Base-by-base conservation (phyloP, 345 rosid genomes). In the Corchorus olitorius region DNA sequence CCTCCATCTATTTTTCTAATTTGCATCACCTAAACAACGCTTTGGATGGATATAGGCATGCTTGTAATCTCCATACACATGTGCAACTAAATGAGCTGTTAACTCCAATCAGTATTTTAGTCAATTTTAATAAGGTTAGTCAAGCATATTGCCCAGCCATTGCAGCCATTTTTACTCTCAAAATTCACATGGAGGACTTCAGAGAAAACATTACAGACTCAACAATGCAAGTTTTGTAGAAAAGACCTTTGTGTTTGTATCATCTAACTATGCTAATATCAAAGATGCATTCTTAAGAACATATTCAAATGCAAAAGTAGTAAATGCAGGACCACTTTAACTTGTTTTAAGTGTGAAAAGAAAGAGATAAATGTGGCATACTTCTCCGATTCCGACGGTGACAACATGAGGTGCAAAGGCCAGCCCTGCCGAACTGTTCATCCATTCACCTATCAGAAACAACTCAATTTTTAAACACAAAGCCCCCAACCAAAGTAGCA, bases 321-420 rank as follows among this genome's bases (percentile, higher is more conserved):
- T 15, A 79, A 75, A 10, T 68, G 19, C 73, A 65, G 63, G 6
- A 55, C 12, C 73, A 11, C n/a, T 13, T 50, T 41, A 43, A 46
- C 19, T 13, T 45, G 20, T 35, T 16, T 53, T 71, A 35, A 67
- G 53, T 72, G 78, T 15, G 19, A 14, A 5, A 69, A 9, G 43
- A 74, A 67, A 22, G 48, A 46, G 33, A 78, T 50, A 34, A 39
- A 75, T 63, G 73, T 7, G 52, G 34, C 70, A 60, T 89, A 94
- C 99, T 88, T 97, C 99, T 81, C 98, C 97, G 58, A 82, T 89
- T 84, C 81, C 94, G 50, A 94, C 85, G 20, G 82, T 81, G 83
- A 97, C 84, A 72, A 94, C 94, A 91, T 97, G 97, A 7, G 97
- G 98, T 50, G 99, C 83, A 89, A 97, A 97, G 43, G 99, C 99